Percentiles rank a stretch among this genome's conserved stretches.
Conservation (phyloP, 805 yeast species). For the Wickerhamomyces xylosicus region DNA sequence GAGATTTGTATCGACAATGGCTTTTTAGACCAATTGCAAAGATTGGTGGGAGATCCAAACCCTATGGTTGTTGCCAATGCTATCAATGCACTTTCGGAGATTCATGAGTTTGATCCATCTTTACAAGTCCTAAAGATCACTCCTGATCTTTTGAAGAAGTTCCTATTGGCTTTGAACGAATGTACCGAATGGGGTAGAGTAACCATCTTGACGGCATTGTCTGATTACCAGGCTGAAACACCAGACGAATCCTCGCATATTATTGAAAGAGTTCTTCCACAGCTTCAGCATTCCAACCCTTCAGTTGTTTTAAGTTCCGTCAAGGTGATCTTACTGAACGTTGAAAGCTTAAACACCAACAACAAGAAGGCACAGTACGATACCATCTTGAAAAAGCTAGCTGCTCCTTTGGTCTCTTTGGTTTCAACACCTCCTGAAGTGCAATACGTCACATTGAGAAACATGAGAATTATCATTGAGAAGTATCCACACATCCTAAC, state of each 20-base stretch:
- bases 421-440: slow-evolving; percentile 88
- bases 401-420: slow-evolving; percentile 81
- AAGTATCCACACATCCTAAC: slow-evolving; percentile 74
- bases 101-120: slow-evolving; percentile 54
- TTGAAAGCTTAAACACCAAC: slow-evolving; percentile 31
- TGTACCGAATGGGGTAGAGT: slow-evolving; percentile 99
- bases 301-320: slow-evolving; percentile 85
- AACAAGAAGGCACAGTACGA: slow-evolving; percentile 30
- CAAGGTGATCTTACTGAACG: slow-evolving; percentile 66
- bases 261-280: slow-evolving; percentile 85
- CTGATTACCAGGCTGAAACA: slow-evolving; percentile 53
- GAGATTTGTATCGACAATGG: slow-evolving; percentile 80
- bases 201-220: slow-evolving; percentile 71
- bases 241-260: slow-evolving; percentile 70
- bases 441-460: slow-evolving; percentile 86
- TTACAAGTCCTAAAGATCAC: slow-evolving; percentile 34
- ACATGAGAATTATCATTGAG: slow-evolving; percentile 81
- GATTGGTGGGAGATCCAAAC: slow-evolving; percentile 72
- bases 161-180: slow-evolving; percentile 81
- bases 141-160: slow-evolving; percentile 38
- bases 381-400: slow-evolving; percentile 51
- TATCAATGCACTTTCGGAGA: slow-evolving; percentile 75
- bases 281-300: slow-evolving; percentile 93
- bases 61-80: slow-evolving; percentile 98
- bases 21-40: slow-evolving; percentile 57